Percentiles rank a stretch among this genome's conserved stretches.
Evolutionary conservation across 805 yeast genomes (phyloP).

Genomic region (Limtongia smithiae): DNA sequence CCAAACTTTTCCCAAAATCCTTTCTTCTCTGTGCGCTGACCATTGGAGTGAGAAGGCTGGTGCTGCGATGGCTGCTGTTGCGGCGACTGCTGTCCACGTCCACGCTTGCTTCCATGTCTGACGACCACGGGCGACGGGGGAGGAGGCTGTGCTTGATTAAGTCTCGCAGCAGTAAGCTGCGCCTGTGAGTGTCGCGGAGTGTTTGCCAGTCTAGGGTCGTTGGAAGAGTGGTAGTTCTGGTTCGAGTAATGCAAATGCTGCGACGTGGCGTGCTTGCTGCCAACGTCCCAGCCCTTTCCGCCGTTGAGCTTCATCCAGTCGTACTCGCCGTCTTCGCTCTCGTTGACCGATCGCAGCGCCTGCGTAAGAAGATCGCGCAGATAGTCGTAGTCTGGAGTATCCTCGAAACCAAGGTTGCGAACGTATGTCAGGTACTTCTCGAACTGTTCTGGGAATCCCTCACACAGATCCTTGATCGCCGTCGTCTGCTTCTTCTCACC

Average conservation of each 20-base stretch:
- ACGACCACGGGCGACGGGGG: conserved; percentile 38
- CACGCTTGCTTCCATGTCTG: conserved; percentile 36
- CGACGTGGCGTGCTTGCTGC: conserved; percentile 35
- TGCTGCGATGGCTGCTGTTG: conserved; percentile 25
- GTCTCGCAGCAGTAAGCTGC: conserved; percentile 37
- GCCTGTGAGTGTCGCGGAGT: conserved; percentile 31
- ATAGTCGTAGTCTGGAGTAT: conserved; percentile 89
- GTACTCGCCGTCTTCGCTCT: conserved; percentile 78
- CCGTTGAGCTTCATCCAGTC: conserved; percentile 98
- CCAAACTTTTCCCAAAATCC: conserved; percentile 36
- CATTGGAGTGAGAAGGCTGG: conserved; percentile 12
- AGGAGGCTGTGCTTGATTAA: conserved; percentile 44
- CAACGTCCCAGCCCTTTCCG: conserved; percentile 93
- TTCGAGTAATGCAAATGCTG: conserved; percentile 27
- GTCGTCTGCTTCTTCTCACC: conserved; percentile 95
- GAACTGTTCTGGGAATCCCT: conserved; percentile 87
- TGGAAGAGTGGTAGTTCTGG: conserved; percentile 28
- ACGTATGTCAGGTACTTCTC: conserved; percentile 88
- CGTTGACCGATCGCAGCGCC: conserved; percentile 69
- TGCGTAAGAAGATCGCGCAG: conserved; percentile 73
- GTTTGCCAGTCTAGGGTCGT: conserved; percentile 27
- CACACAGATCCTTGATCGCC: conserved; percentile 77
- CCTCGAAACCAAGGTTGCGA: conserved; percentile 85
- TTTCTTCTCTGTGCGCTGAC: conserved; percentile 30
- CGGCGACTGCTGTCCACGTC: conserved; percentile 31